These are phyloP conservation scores for Obelidium mucronatum DNA, from an alignment of 192 early-diverging fungal species.

Conservation along the genomic window DNA sequence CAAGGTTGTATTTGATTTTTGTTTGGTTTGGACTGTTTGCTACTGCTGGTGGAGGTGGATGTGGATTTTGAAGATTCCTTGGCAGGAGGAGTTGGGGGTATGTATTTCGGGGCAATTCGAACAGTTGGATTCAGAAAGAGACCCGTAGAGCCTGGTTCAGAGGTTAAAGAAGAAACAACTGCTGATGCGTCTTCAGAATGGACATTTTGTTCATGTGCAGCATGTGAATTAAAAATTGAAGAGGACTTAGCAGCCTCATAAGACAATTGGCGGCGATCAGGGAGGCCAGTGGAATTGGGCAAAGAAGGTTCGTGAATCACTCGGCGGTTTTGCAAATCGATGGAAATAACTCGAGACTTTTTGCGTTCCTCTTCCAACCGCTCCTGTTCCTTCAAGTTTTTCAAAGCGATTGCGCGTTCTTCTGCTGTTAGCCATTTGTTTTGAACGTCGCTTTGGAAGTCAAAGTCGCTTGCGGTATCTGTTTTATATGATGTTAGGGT, in stretches of 20 bases:
- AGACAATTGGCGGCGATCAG: neutral
- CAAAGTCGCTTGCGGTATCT: slow-evolving; percentile 57
- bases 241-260: neutral
- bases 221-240: neutral
- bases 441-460: slow-evolving; percentile 36
- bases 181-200: neutral
- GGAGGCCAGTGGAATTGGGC: neutral
- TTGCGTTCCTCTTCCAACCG: slow-evolving; percentile 51
- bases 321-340: slow-evolving; percentile 46
- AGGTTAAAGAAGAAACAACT: neutral
- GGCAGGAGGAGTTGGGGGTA: slow-evolving; percentile 11
- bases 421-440: slow-evolving; percentile 60
- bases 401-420: slow-evolving; percentile 52
- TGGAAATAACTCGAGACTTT: slow-evolving; percentile 49
- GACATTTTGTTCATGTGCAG: neutral
- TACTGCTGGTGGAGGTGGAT: neutral
- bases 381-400: slow-evolving; percentile 46
- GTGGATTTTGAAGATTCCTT: neutral
- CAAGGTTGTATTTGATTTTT: slow-evolving; percentile 17
- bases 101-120: slow-evolving; percentile 40
- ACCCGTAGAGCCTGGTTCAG: slow-evolving; percentile 42
- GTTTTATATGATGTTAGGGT: neutral
- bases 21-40: slow-evolving; percentile 14
- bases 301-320: slow-evolving; percentile 25
- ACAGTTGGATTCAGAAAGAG: slow-evolving; percentile 52